Conservation (phyloP, 225 moss, liverwort and hornwort species). For the Straminergon stramineum region DNA sequence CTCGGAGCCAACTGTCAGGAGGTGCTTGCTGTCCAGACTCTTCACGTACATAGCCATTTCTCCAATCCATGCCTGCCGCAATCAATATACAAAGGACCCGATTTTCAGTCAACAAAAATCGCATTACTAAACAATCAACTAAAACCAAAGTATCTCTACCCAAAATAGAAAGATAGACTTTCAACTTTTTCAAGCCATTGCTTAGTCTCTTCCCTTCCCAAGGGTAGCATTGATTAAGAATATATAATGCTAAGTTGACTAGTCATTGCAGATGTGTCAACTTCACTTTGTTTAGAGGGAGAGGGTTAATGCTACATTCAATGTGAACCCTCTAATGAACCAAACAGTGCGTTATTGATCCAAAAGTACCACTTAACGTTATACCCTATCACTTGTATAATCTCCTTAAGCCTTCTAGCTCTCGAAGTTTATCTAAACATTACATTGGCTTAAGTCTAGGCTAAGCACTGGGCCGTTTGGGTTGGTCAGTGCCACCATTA, state of each 20-base stretch:
- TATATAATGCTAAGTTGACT: neutral
- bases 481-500: too few species aligned
- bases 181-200: neutral
- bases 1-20: constrained; percentile 53
- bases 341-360: neutral
- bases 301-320: too few species aligned
- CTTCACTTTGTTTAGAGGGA: neutral
- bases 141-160: neutral
- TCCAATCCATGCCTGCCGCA: constrained; percentile 50
- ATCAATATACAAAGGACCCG: neutral
- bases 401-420: neutral
- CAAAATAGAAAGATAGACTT: too few species aligned
- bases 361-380: neutral
- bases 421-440: neutral
- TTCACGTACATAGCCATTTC: constrained; percentile 67
- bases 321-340: neutral
- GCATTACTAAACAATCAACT: neutral
- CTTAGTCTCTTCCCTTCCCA: neutral
- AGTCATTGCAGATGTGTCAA: neutral
- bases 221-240: neutral
- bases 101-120: neutral
- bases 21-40: constrained; percentile 44
- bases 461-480: neutral
- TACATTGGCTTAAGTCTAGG: neutral
- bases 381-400: neutral